Percentiles rank a stretch among this genome's conserved stretches.
phyloP scores from a whole-genome alignment of 1,284 basidiomycete genomes.

The Boletus hoseneyae region DNA sequence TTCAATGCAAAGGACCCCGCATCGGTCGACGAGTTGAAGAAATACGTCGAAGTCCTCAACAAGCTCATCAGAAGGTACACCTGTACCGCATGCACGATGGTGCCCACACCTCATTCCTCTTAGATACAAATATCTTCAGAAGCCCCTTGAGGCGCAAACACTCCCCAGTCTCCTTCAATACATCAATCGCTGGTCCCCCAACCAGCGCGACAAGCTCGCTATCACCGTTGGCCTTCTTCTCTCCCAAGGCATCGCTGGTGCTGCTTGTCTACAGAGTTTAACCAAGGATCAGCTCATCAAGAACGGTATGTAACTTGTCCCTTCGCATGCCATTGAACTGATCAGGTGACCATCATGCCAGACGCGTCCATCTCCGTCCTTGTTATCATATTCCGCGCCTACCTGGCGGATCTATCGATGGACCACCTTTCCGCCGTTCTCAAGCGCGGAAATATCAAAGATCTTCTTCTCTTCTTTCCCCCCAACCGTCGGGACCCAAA shows the following conservation, averaged over 20 bases:
- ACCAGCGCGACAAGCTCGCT: constrained; percentile 80
- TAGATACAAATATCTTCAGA: constrained; percentile 98
- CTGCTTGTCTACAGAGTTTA: constrained; percentile 76
- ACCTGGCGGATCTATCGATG: constrained; percentile 78
- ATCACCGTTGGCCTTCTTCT: constrained; percentile 80
- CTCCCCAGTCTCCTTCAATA: constrained; percentile 88
- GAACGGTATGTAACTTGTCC: constrained; percentile 57
- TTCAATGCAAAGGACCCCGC: constrained; percentile 77
- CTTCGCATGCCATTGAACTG: not conserved
- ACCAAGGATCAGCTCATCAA: constrained; percentile 95
- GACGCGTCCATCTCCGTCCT: constrained; percentile 78
- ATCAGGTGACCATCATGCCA: constrained; percentile 30
- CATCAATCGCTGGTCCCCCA: constrained; percentile 76
- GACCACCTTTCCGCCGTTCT: constrained; percentile 79
- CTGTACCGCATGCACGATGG: not conserved
- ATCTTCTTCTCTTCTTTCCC: constrained; percentile 87
- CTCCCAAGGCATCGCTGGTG: constrained; percentile 75
- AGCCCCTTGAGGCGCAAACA: constrained; percentile 85
- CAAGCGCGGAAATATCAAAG: constrained; percentile 81
- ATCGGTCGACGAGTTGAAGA: constrained; percentile 82
- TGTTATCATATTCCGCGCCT: constrained; percentile 78
- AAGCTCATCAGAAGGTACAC: constrained; percentile 88
- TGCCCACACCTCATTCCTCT: constrained; percentile 9
- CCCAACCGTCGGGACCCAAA: constrained; percentile 72
- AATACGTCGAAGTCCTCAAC: constrained; percentile 90